Evolutionary conservation across 225 moss, liverwort and hornwort genomes (phyloP), one percentile per base, ranked within the genome.

Genomic region (Lunularia cruciata): DNA sequence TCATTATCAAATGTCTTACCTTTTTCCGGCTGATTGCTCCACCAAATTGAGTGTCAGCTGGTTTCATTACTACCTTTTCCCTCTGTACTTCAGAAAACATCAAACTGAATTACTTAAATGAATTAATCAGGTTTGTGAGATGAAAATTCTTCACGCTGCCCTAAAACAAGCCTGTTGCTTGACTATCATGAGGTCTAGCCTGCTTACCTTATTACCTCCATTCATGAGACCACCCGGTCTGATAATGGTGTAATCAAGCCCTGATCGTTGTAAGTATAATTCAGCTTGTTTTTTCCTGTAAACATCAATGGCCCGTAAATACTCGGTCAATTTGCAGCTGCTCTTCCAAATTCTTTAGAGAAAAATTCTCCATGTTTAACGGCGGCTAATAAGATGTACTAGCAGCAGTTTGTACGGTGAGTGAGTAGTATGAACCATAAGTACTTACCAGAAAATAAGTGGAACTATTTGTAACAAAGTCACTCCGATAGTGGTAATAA

Each of bases 221-320:
- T 82, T 80, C 3, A 83, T 89, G 63, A 93, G 83, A 40, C 93
- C 91, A 65, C 94, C 98, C 6, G 98, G 98, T 28, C 98, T 86
- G 36, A 98, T 84, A 42, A 98, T 83, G 2, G 91, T 93, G 46
- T 98, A 98, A 35, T 98, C 88, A 8, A 98, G 73, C 6, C 98
- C 91, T 65, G 98, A 79, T 6, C 98, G 82, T 77, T 98, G 98
- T 78, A 98, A 70, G 65, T 94, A 98, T 11, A 98, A 70, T 47
- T 98, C 98, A 25, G 88, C 77, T 75, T 98, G 98, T 38, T 91
- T 83, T 78, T 91, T 98, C 96, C 95, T 94, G 80, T 19, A 27
- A 27, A n/a, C 33, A 19, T 47, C 3, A 15, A n/a, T n/a, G n/a
- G n/a, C n/a, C n/a, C n/a, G n/a, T n/a, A n/a, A n/a, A n/a, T n/a